Percentiles rank a stretch among this genome's conserved stretches.
phyloP scores from a whole-genome alignment of 1,284 basidiomycete species.

The Calocybe gambosa region DNA sequence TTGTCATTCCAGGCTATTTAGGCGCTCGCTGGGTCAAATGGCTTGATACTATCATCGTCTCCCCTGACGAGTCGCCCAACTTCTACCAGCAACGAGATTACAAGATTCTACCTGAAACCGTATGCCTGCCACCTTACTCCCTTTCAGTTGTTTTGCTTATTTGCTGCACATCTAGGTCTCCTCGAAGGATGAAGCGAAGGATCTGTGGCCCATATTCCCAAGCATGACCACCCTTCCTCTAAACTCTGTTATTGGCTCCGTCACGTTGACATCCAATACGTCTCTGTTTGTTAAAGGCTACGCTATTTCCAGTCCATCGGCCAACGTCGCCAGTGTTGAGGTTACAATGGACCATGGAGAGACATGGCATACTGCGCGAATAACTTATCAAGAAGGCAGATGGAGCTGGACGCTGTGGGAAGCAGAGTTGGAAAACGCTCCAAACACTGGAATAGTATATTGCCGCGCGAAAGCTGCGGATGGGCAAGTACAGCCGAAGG shows the following conservation, averaged over 20 bases:
- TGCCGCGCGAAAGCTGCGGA: constrained; percentile 40
- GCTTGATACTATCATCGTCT: constrained; percentile 56
- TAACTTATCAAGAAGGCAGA: constrained; percentile 55
- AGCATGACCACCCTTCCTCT: constrained; percentile 55
- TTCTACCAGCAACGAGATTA: constrained; percentile 68
- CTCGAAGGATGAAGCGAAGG: constrained; percentile 34
- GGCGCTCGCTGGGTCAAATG: constrained; percentile 79
- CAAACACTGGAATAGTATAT: constrained; percentile 28
- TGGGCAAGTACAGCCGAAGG: constrained; percentile 39
- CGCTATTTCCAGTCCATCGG: constrained; percentile 41
- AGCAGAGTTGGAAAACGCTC: constrained; percentile 30
- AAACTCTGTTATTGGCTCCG: constrained; percentile 53
- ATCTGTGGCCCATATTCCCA: constrained; percentile 40
- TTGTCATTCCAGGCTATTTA: constrained; percentile 64
- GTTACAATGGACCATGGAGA: constrained; percentile 46
- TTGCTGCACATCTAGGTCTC: constrained; percentile 33
- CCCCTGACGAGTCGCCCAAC: constrained; percentile 50
- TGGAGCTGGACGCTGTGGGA: constrained; percentile 75
- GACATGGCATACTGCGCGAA: constrained; percentile 44
- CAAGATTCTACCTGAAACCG: constrained; percentile 55
- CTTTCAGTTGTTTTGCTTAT: not conserved
- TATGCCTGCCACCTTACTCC: constrained; percentile 22
- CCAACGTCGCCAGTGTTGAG: constrained; percentile 44
- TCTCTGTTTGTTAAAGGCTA: constrained; percentile 51
- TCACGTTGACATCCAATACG: constrained; percentile 25